phyloP scores from a whole-genome alignment of 176 grass and related monocot genomes.

The Eleusine coracana region DNA sequence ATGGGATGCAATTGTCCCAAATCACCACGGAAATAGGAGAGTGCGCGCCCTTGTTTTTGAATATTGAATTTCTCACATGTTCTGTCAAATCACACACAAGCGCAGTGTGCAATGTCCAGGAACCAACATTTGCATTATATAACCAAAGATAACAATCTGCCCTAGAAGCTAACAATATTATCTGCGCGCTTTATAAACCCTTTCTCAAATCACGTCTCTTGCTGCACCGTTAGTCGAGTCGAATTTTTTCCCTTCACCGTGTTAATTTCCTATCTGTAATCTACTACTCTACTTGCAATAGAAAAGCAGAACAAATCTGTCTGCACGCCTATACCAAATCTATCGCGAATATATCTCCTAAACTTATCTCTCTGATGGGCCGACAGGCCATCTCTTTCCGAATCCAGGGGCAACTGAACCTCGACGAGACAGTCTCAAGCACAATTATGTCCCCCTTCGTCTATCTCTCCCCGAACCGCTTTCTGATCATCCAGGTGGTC shows the following conservation, averaged over 20 bases:
- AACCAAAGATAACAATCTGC: background rate
- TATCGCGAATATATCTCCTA: background rate
- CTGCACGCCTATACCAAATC: background rate
- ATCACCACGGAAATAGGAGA: background rate
- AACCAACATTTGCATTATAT: background rate
- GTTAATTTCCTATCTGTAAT: background rate
- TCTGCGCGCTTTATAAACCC: background rate
- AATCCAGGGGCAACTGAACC: background rate
- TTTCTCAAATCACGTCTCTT: background rate
- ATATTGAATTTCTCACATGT: background rate
- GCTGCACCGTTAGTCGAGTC: background rate
- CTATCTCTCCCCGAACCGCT: background rate
- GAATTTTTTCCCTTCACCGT: background rate
- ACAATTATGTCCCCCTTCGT: background rate
- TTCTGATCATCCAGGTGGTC: background rate
- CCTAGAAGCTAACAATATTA: background rate
- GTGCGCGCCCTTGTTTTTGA: background rate
- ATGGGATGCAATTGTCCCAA: background rate
- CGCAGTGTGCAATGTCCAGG: background rate
- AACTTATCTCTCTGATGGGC: background rate
- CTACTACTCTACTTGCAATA: background rate
- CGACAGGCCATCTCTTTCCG: slow-evolving; percentile 9
- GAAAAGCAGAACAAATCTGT: background rate
- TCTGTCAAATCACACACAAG: background rate
- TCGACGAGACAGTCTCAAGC: background rate